These are phyloP conservation scores for Acanthamoeba culbertsoni DNA, from an alignment of 208 protist species.

Conservation along the genomic window DNA sequence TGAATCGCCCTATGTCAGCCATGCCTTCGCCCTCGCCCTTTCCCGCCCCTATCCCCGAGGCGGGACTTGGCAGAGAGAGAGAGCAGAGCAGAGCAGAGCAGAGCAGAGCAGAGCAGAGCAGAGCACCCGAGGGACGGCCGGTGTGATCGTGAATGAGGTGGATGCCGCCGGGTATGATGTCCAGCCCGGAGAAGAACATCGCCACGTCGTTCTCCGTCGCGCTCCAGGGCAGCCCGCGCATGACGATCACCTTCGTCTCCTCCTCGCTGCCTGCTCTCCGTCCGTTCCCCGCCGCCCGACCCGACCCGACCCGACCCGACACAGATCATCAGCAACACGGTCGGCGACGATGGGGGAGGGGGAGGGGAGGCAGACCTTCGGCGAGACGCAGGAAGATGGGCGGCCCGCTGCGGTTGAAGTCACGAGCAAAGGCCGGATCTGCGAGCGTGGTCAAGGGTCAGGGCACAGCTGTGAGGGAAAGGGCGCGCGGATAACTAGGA, in stretches of 20 bases:
- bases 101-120: background rate
- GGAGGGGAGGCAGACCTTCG: background rate
- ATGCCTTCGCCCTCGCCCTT: no score
- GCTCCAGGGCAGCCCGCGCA: slow-evolving; percentile 45
- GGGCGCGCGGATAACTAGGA: background rate
- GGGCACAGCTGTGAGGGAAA: background rate
- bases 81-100: background rate
- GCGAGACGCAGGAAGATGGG: background rate
- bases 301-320: no score
- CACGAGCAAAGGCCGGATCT: slow-evolving; percentile 14
- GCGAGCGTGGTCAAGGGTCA: background rate
- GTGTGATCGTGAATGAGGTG: slow-evolving; percentile 44
- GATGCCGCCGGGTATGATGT: background rate
- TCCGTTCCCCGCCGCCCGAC: no score
- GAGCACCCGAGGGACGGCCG: slow-evolving; percentile 22
- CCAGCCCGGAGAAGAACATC: slow-evolving; percentile 38
- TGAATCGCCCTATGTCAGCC: no score
- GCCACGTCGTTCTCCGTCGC: background rate
- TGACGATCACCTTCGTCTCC: slow-evolving; percentile 1
- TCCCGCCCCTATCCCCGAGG: no score
- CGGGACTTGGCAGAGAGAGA: background rate
- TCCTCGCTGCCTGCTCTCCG: background rate
- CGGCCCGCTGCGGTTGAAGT: background rate
- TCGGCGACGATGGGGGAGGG: no score
- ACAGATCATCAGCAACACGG: no score